Evolutionary conservation across 2,329 filamentous ascomycete genomes (phyloP).

Genomic region (Mollisia scopiformis): DNA sequence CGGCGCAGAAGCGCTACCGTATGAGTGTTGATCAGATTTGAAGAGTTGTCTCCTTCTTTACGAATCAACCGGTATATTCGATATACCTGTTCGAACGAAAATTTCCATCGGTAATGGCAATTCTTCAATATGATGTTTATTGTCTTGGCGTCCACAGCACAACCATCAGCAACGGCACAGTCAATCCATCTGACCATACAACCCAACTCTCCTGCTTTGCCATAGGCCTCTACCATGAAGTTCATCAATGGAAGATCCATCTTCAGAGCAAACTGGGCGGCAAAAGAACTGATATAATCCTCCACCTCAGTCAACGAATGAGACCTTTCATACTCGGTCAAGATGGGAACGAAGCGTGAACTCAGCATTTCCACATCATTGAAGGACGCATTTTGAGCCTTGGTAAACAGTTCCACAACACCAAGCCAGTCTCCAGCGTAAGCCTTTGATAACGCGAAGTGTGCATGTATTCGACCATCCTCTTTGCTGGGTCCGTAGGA

Average conservation of each 20-base stretch:
- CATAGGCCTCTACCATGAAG: constrained; percentile 34
- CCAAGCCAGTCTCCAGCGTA: constrained; percentile 33
- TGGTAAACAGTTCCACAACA: constrained; percentile 30
- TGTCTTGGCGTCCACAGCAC: constrained; percentile 26
- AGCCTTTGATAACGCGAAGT: constrained; percentile 37
- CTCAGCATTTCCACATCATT: constrained; percentile 20
- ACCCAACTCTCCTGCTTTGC: constrained; percentile 30
- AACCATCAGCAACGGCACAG: constrained; percentile 24
- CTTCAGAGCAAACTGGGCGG: constrained; percentile 25
- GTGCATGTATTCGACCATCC: constrained; percentile 29
- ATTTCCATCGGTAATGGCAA: constrained; percentile 28
- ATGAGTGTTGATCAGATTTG: constrained; percentile 16
- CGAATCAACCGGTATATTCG: constrained; percentile 24
- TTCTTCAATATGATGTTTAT: constrained; percentile 34
- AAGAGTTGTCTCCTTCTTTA: not conserved
- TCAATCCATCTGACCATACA: constrained; percentile 34
- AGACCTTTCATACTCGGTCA: constrained; percentile 31
- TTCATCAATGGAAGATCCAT: constrained; percentile 32
- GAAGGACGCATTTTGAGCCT: constrained; percentile 22
- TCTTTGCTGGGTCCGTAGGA: not conserved
- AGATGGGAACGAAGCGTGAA: constrained; percentile 31
- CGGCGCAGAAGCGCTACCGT: constrained; percentile 28
- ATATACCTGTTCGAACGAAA: constrained; percentile 28
- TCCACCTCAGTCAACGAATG: constrained; percentile 34
- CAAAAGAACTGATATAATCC: constrained; percentile 30